A percentile compares a stretch with the other conserved stretches of the same genome.
Evolutionary conservation across 2,329 filamentous ascomycete genomes (phyloP).

Genomic region (Chaetoscypha palmicola): DNA sequence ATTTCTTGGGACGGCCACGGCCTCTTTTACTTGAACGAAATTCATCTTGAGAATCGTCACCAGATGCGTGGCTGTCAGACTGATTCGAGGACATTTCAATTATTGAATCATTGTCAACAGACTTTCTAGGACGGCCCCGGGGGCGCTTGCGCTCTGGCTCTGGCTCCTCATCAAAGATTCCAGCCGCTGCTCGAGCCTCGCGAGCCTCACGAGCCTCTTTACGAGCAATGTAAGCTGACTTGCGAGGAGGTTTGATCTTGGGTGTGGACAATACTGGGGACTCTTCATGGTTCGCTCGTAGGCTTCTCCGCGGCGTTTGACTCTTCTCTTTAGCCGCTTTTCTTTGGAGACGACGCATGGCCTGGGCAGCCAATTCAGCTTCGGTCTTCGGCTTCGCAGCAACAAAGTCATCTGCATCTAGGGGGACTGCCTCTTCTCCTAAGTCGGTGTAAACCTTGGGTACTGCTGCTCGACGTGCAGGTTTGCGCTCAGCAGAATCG

Average conservation of each 20-base stretch:
- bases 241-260: constrained; percentile 19
- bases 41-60: background rate
- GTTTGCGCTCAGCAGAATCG: constrained; percentile 15
- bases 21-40: background rate
- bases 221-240: constrained; percentile 25
- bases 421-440: constrained; percentile 21
- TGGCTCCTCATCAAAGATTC: background rate
- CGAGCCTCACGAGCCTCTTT: constrained; percentile 19
- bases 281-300: constrained; percentile 4
- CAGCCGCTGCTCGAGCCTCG: constrained; percentile 1
- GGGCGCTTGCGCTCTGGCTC: background rate
- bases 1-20: background rate
- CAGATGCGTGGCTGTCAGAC: background rate
- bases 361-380: constrained; percentile 21
- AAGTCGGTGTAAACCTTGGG: constrained; percentile 22
- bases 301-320: constrained; percentile 11
- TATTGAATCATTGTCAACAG: constrained; percentile 1
- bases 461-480: constrained; percentile 17
- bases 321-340: constrained; percentile 8
- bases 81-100: background rate
- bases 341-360: constrained; percentile 17
- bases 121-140: background rate
- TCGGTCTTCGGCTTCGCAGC: constrained; percentile 7
- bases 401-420: constrained; percentile 21
- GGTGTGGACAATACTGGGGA: constrained; percentile 4